Conservation (phyloP, 2,329 filamentous ascomycete genomes). For the Davidsoniella virescens region DNA sequence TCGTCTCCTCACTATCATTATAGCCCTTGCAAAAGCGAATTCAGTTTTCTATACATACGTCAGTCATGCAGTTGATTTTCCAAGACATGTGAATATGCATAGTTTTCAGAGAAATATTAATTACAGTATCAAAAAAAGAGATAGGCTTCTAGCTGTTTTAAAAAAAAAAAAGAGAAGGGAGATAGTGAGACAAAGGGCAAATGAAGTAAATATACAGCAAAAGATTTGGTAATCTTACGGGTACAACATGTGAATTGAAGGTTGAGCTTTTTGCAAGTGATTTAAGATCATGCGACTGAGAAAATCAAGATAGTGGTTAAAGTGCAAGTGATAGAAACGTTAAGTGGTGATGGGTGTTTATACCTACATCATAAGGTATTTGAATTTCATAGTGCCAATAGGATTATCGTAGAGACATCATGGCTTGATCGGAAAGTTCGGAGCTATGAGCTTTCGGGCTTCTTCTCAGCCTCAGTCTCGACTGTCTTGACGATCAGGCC, state of each 20-base stretch:
- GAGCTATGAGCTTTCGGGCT: constrained; percentile 3
- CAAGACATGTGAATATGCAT: not conserved
- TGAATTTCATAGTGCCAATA: too few species aligned
- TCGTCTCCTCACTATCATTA: too few species aligned
- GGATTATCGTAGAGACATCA: not conserved
- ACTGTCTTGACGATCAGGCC: constrained; percentile 41
- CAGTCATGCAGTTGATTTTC: too few species aligned
- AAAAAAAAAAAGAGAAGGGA: not conserved
- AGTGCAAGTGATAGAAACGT: not conserved
- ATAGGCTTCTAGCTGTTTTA: not conserved
- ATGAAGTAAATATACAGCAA: constrained; percentile 1
- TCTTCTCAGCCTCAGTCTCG: constrained; percentile 9
- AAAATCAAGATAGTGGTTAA: not conserved
- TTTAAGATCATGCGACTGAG: not conserved
- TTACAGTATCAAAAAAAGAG: not conserved
- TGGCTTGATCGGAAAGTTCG: not conserved
- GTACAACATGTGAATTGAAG: not conserved
- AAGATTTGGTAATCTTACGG: not conserved
- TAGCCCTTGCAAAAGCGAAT: too few species aligned
- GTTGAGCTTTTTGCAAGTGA: not conserved
- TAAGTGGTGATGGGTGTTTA: not conserved
- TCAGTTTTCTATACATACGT: too few species aligned
- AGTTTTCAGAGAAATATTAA: not conserved
- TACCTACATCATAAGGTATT: too few species aligned
- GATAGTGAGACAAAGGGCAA: not conserved